These are phyloP conservation scores for Phytophthora sojae DNA, from an alignment of 352 stramenopile species.

Conservation along the genomic window DNA sequence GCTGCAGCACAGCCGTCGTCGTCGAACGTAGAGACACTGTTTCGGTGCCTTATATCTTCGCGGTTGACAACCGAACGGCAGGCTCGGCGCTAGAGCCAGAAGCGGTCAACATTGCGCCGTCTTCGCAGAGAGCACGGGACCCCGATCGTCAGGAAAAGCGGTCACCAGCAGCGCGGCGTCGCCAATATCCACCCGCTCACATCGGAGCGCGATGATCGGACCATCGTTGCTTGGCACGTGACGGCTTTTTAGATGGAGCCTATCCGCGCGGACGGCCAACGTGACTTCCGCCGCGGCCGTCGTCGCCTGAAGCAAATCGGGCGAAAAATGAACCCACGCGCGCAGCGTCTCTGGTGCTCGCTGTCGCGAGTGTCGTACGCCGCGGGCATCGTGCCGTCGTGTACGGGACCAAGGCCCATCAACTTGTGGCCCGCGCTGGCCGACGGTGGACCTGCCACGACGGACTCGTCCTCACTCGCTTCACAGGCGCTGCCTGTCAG, in stretches of 20 bases:
- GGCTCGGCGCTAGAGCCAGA: conserved; percentile 11
- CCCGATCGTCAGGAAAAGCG: neutral
- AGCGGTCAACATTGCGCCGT: neutral
- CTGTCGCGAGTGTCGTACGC: conserved; percentile 26
- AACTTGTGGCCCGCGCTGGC: conserved; percentile 18
- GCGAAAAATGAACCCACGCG: conserved; percentile 22
- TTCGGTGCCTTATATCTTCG: conserved; percentile 11
- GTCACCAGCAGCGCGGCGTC: neutral
- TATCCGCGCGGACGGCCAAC: conserved; percentile 9
- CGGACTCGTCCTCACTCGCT: neutral
- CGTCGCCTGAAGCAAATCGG: conserved; percentile 10
- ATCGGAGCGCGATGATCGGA: conserved; percentile 6
- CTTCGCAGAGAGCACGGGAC: conserved; percentile 7
- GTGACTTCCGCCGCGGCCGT: conserved; percentile 4
- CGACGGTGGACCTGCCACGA: neutral
- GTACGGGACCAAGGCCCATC: conserved; percentile 15
- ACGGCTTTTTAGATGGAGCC: conserved; percentile 23
- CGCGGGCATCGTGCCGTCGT: conserved; percentile 21
- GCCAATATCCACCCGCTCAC: neutral
- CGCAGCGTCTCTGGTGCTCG: conserved; percentile 27
- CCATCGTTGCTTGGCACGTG: neutral
- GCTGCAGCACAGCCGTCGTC: neutral
- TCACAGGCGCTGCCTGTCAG: neutral
- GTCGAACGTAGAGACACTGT: conserved; percentile 22
- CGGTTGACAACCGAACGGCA: conserved; percentile 8